phyloP scores from a whole-genome alignment of 2,329 filamentous ascomycete species.

The Chaetomiaceae sp. region DNA sequence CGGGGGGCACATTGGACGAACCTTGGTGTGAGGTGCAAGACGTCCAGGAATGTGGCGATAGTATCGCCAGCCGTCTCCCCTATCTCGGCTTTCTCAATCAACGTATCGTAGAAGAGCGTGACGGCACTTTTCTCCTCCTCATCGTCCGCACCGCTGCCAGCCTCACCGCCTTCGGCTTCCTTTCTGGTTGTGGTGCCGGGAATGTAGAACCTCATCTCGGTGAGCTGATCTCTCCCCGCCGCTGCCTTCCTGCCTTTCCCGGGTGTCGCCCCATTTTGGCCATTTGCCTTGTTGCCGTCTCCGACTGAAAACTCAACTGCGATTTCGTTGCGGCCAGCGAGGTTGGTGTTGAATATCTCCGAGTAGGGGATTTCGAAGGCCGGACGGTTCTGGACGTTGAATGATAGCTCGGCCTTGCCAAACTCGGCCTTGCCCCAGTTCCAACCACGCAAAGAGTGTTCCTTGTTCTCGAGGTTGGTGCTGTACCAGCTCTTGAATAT shows the following conservation, averaged over 20 bases:
- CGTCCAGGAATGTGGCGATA: constrained; percentile 93
- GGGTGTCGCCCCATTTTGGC: constrained; percentile 66
- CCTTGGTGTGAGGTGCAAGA: constrained; percentile 94
- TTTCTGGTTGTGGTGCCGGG: constrained; percentile 82
- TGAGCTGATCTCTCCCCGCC: constrained; percentile 84
- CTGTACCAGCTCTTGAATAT: constrained; percentile 99
- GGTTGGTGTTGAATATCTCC: constrained; percentile 95
- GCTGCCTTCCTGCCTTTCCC: constrained; percentile 83
- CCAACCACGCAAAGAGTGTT: constrained; percentile 94
- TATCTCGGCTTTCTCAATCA: constrained; percentile 98
- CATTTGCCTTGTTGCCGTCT: constrained; percentile 68
- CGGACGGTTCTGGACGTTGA: constrained; percentile 94
- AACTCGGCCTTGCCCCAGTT: constrained; percentile 99
- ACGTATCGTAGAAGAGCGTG: constrained; percentile 93
- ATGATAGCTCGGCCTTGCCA: constrained; percentile 87
- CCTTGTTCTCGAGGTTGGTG: constrained; percentile 83
- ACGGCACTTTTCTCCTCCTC: constrained; percentile 92
- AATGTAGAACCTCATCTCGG: constrained; percentile 99
- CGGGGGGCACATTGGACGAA: constrained; percentile 34
- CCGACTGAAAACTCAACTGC: constrained; percentile 88
- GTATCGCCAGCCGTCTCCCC: constrained; percentile 98
- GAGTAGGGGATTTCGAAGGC: constrained; percentile 96
- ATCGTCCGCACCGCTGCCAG: constrained; percentile 59
- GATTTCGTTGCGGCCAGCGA: constrained; percentile 96
- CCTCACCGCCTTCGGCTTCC: constrained; percentile 68